Percentiles rank a stretch among this genome's conserved stretches.
These are phyloP conservation scores for Salvia hispanica DNA, from an alignment of 257 asterid species.

Conservation along the genomic window DNA sequence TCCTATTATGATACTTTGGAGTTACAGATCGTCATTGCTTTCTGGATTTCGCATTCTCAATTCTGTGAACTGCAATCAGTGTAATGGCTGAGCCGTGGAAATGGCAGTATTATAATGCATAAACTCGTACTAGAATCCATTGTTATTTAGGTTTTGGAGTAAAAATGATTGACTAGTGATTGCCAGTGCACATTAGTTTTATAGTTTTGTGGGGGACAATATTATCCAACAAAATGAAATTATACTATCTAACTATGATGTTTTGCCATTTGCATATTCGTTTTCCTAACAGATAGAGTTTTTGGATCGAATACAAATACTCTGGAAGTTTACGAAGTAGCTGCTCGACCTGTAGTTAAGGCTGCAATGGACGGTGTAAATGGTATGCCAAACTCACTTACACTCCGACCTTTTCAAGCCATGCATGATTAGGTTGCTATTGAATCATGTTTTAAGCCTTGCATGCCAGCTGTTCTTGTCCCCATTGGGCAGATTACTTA, in stretches of 20 bases:
- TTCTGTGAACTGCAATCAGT: conserved; percentile 27
- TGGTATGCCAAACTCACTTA: conserved; percentile 51
- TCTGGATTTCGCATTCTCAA: conserved; percentile 22
- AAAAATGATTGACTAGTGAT: background rate
- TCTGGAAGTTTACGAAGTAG: conserved; percentile 86
- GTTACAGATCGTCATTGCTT: conserved; percentile 24
- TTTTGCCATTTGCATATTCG: conserved; percentile 7
- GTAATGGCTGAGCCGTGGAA: conserved; percentile 12
- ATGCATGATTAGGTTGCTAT: conserved; percentile 9
- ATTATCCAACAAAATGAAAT: background rate
- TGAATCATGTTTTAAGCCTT: conserved; percentile 15
- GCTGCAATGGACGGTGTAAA: conserved; percentile 95
- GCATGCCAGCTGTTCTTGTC: conserved; percentile 10
- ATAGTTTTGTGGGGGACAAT: conserved; percentile 7
- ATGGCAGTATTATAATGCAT: background rate
- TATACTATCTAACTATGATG: conserved; percentile 17
- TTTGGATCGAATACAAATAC: conserved; percentile 77
- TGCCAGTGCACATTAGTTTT: conserved; percentile 21
- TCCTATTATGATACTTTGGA: background rate
- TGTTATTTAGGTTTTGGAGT: conserved; percentile 14
- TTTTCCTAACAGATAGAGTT: conserved; percentile 64
- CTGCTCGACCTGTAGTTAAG: conserved; percentile 93
- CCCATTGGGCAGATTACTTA: conserved; percentile 23
- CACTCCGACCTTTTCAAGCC: background rate
- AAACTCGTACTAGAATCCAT: conserved; percentile 8